Evolutionary conservation across 306 rosid species (phyloP).

Genomic region (Neltuma alba): DNA sequence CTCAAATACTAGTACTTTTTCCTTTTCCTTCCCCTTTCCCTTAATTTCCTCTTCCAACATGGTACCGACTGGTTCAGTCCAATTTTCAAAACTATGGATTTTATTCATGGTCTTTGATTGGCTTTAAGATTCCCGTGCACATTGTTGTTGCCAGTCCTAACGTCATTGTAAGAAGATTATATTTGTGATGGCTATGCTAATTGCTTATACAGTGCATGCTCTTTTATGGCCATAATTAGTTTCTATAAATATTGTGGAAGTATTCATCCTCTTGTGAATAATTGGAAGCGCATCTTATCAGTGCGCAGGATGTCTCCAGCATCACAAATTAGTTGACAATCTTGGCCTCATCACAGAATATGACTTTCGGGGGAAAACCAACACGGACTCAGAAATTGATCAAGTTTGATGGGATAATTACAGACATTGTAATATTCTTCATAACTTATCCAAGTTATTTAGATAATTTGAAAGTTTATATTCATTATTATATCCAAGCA

Average conservation of each 20-base stretch:
- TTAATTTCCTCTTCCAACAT: neutral
- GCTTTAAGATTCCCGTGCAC: neutral
- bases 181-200: neutral
- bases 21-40: neutral
- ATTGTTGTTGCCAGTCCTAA: neutral
- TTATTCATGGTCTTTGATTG: neutral
- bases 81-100: neutral
- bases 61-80: neutral
- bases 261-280: conserved; percentile 32
- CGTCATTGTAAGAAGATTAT: conserved; percentile 12
- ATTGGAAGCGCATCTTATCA: conserved; percentile 41
- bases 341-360: conserved; percentile 78
- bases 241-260: neutral
- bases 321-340: conserved; percentile 85
- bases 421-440: conserved; percentile 22
- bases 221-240: neutral
- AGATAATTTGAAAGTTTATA: conserved; percentile 40
- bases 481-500: conserved; percentile 36
- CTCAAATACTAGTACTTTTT: neutral
- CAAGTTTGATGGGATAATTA: conserved; percentile 45
- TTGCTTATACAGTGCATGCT: conserved; percentile 4
- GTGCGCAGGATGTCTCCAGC: conserved; percentile 85
- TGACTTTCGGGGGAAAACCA: conserved; percentile 61
- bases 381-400: conserved; percentile 47
- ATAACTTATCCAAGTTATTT: conserved; percentile 26